Conservation (phyloP, 1,284 basidiomycete species). For the Apiotrichum mycotoxinovorans region DNA sequence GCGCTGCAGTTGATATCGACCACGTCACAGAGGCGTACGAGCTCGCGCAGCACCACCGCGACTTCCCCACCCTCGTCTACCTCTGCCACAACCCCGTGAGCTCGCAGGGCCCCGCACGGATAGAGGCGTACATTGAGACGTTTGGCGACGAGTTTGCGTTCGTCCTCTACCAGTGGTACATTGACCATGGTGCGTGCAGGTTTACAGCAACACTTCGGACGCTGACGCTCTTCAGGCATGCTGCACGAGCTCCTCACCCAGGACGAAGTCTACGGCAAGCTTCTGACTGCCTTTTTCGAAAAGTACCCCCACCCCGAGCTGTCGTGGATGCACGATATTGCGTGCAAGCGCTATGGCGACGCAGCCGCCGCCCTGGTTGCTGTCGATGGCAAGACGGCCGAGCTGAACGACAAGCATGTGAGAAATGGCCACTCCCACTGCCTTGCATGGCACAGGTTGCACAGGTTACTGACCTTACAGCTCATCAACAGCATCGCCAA, state of each 20-base stretch:
- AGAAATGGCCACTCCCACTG: too few species aligned
- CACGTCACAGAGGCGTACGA: constrained; percentile 67
- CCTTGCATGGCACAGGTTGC: constrained; percentile 8
- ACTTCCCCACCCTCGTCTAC: constrained; percentile 75
- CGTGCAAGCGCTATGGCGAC: constrained; percentile 61
- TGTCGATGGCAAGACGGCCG: constrained; percentile 60
- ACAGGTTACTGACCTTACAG: constrained; percentile 52
- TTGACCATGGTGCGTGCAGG: constrained; percentile 52
- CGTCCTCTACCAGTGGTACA: constrained; percentile 72
- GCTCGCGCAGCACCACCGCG: constrained; percentile 78
- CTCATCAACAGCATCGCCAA: constrained; percentile 88
- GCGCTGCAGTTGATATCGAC: constrained; percentile 59
- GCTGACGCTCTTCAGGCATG: constrained; percentile 56
- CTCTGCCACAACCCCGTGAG: constrained; percentile 61
- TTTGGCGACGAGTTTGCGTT: constrained; percentile 82
- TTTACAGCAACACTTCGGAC: not conserved
- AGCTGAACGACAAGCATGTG: constrained; percentile 67
- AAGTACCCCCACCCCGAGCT: constrained; percentile 62
- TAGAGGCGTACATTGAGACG: constrained; percentile 67
- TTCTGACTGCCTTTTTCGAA: constrained; percentile 73
- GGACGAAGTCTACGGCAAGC: constrained; percentile 59
- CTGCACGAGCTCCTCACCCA: constrained; percentile 71
- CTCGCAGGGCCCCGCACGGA: constrained; percentile 35
- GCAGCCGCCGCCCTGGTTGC: constrained; percentile 64
- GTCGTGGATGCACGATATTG: constrained; percentile 88